These are phyloP conservation scores for Aurantiochytrium sp. DNA, from an alignment of 108 stramenopile genomes.

Conservation along the genomic window DNA sequence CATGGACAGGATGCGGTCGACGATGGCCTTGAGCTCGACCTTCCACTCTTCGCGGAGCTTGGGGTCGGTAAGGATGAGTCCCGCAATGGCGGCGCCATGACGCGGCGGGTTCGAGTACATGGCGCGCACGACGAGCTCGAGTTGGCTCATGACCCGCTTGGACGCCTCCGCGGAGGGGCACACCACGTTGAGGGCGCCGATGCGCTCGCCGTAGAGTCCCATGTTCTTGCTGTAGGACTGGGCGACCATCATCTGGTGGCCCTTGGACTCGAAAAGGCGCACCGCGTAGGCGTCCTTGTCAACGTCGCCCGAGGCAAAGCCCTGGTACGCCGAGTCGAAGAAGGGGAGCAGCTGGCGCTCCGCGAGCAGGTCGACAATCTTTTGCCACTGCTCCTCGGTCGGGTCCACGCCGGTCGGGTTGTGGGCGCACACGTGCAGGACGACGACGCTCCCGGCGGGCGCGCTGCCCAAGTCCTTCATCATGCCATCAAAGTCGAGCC, in stretches of 20 bases:
- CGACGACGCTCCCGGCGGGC: slow-evolving; percentile 34
- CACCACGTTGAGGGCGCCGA: slow-evolving; percentile 45
- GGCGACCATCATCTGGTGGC: slow-evolving; percentile 40
- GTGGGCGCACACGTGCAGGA: slow-evolving; percentile 57
- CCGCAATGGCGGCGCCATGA: slow-evolving; percentile 21
- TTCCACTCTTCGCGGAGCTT: slow-evolving; percentile 37
- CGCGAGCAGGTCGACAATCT: slow-evolving; percentile 35
- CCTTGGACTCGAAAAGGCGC: slow-evolving; percentile 36
- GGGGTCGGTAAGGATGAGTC: neutral
- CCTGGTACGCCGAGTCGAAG: slow-evolving; percentile 62
- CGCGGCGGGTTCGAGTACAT: slow-evolving; percentile 52
- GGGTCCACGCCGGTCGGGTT: slow-evolving; percentile 61
- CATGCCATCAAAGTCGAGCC: slow-evolving; percentile 40
- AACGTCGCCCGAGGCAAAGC: slow-evolving; percentile 36
- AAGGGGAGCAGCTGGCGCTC: slow-evolving; percentile 33
- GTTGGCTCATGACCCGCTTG: slow-evolving; percentile 33
- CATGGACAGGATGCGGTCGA: slow-evolving; percentile 33
- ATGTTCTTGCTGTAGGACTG: slow-evolving; percentile 57
- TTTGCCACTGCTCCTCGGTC: slow-evolving; percentile 43
- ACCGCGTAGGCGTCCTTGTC: slow-evolving; percentile 39
- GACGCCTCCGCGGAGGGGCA: neutral
- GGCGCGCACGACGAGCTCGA: slow-evolving; percentile 41
- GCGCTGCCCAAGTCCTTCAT: slow-evolving; percentile 38
- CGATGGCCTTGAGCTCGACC: slow-evolving; percentile 38
- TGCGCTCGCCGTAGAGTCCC: slow-evolving; percentile 53